Evolutionary conservation across 371 early-diverging fungal genomes (phyloP), one percentile per base, ranked within the genome.

Genomic region (Apophysomyces elegans): DNA sequence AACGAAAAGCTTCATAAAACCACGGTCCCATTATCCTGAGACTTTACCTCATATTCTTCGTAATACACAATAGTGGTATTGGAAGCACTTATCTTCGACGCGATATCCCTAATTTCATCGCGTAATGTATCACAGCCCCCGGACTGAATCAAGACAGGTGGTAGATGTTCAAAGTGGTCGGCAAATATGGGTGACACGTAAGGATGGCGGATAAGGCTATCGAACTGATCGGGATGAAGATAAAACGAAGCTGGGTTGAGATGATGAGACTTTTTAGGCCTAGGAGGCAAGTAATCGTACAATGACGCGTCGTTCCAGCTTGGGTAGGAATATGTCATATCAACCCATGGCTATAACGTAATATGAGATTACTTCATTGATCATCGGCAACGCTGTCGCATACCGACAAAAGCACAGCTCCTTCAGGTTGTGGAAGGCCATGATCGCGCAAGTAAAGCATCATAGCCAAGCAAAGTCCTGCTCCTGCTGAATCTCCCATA

Each of bases 61-160:
- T 77, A 70, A 38, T 77, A 72, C 13, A 77, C 68, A 59, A 72
- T 64, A 0, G 75, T 75, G 5, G 69, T 71, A 56, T 67, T 72
- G 36, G 77, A 68, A 1, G 65, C 64, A 32, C 62, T 65, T 9
- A 80, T 73, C 12, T 69, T 67, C 2, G 37, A 37, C 8, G 70
- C 68, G 35, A 80, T 37, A 26, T 70, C 75, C 38, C 58, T 43
- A 32, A 80, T 80, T 56, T 90, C 90, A 68, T 88, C 88, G 36
- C 87, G 76, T 32, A 88, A 63, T 4, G 85, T 74, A 61, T 90
- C 90, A 37, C 80, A 80, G 18, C 77, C 79, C 12, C 89, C 90
- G 32, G 77, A 77, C 70, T 88, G 89, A 56, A 90, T 83, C 37
- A 87, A 56, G 13, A 84, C 76, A 7, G 88, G 88, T 4, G 85